These are phyloP conservation scores for Neobulgaria alba DNA, from an alignment of 2,329 filamentous ascomycete genomes.

Conservation along the genomic window DNA sequence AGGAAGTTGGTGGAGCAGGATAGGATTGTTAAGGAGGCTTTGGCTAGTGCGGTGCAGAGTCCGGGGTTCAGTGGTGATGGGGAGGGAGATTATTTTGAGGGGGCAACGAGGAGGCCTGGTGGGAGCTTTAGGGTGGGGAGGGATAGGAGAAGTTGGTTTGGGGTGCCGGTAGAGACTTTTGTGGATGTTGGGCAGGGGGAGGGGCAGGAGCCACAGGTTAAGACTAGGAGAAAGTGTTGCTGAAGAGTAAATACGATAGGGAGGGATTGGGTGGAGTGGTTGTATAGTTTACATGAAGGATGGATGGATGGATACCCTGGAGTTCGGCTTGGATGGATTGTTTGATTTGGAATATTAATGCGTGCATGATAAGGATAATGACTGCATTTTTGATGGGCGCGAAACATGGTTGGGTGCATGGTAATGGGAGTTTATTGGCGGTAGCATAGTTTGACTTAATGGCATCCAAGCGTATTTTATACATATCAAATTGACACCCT, in stretches of 20 bases:
- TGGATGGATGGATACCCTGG: constrained; percentile 18
- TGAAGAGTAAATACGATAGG: constrained; percentile 3
- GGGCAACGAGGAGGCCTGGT: constrained; percentile 31
- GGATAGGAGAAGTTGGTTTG: constrained; percentile 59
- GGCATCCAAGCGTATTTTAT: too few species aligned
- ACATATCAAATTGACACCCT: too few species aligned
- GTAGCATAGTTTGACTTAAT: not conserved
- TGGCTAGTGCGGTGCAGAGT: constrained; percentile 36
- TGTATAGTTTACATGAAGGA: too few species aligned
- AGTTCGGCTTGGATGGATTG: constrained; percentile 8
- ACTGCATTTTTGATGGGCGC: constrained; percentile 17
- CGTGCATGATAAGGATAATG: constrained; percentile 10
- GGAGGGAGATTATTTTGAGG: constrained; percentile 37
- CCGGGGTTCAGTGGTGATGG: constrained; percentile 32
- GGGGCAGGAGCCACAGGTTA: constrained; percentile 17
- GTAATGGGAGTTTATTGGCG: constrained; percentile 9
- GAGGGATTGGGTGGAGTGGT: constrained; percentile 1
- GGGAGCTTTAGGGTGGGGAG: constrained; percentile 54
- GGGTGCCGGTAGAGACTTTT: constrained; percentile 41
- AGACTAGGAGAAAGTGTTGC: constrained; percentile 27
- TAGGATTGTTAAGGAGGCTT: constrained; percentile 44
- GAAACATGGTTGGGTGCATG: constrained; percentile 5
- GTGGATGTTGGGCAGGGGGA: constrained; percentile 27
- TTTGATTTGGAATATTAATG: constrained; percentile 7
- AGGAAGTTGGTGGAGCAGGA: constrained; percentile 73